Base-by-base conservation (phyloP, 2,329 filamentous ascomycete species). In the Tolypocladium ophioglossoides region DNA sequence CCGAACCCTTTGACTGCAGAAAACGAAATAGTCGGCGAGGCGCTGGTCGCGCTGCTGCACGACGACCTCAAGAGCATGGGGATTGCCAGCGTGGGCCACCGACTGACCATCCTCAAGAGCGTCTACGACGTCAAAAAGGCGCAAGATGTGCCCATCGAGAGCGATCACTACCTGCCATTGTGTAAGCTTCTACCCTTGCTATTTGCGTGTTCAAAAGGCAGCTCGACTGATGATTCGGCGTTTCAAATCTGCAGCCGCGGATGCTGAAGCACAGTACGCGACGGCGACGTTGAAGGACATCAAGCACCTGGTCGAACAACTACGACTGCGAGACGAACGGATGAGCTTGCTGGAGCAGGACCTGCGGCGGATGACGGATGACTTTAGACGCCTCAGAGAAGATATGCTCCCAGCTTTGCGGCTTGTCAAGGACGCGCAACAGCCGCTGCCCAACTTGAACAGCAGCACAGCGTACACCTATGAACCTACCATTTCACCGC, bases 121-220 rank as follows among this genome's bases (percentile, higher is more conserved):
- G 91, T 97, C 53, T 97, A 96, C 73, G 91, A 97, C 66, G 86
- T 94, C 66, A 99, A 99, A 74, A 86, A 92, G 69, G 90, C 90
- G 59, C 91, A 96, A 66, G 91, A 95, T 63, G 83, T 97, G 56
- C 87, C 89, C 18, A 82, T 96, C 63, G 92, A 97, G 66, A 85
- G 86, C 57, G 92, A 96, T 64, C 89, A 97, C 70, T 99, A 96
- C 68, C 81, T 96, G 52, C 94, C 94, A 39, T 77, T 94, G 51
- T 94, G 91, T 96, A 85, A 56, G 61, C 20, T n/a, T 16, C 11
- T 20, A 52, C 51, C 20, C n/a, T 41, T 10, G 38, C 41, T n/a
- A 18, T n/a, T 24, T 37, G 24, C 32, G 4, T 30, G n/a, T 24
- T 14, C 38, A n/a, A 35, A 24, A 10, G 27, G 34, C 46, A 35